These are phyloP conservation scores for Cornus florida DNA, from an alignment of 148 eudicot genomes.

Conservation along the genomic window DNA sequence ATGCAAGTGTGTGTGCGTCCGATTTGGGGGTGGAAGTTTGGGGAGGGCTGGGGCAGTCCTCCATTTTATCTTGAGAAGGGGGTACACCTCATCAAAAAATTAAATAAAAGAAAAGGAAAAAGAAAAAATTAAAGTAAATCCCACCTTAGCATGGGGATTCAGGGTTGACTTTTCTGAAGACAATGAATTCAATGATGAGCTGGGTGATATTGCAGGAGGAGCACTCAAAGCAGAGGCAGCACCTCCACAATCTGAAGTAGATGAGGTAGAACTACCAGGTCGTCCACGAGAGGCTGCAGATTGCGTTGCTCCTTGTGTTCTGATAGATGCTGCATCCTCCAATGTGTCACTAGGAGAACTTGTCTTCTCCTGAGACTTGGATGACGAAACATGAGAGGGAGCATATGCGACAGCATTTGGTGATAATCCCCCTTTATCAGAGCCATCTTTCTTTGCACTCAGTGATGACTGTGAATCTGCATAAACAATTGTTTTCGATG, in stretches of 20 bases:
- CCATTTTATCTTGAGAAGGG: no score
- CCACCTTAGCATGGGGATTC: slow-evolving; percentile 96
- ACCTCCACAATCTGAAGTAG: slow-evolving; percentile 60
- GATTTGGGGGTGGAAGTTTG: background rate
- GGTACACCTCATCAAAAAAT: background rate
- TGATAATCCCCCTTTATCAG: slow-evolving; percentile 42
- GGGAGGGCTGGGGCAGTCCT: background rate
- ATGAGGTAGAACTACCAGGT: slow-evolving; percentile 60
- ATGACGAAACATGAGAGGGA: slow-evolving; percentile 32
- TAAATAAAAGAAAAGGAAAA: no score
- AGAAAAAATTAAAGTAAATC: slow-evolving; percentile 4
- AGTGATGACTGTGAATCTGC: slow-evolving; percentile 39
- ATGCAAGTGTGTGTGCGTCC: background rate
- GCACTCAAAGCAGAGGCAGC: slow-evolving; percentile 46
- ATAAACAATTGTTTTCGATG: slow-evolving; percentile 7
- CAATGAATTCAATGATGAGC: slow-evolving; percentile 83
- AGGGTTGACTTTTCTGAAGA: slow-evolving; percentile 84
- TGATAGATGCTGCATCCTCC: slow-evolving; percentile 39
- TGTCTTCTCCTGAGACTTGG: slow-evolving; percentile 46
- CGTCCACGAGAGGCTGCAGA: slow-evolving; percentile 45
- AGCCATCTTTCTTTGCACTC: slow-evolving; percentile 40
- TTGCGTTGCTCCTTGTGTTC: slow-evolving; percentile 33
- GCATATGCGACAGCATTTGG: slow-evolving; percentile 42
- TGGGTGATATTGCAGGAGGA: slow-evolving; percentile 67
- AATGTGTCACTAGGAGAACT: slow-evolving; percentile 36